Percentiles rank a stretch among this genome's conserved stretches.
These are phyloP conservation scores for Juncus effusus DNA, from an alignment of 176 grass and related monocot genomes.

Conservation along the genomic window DNA sequence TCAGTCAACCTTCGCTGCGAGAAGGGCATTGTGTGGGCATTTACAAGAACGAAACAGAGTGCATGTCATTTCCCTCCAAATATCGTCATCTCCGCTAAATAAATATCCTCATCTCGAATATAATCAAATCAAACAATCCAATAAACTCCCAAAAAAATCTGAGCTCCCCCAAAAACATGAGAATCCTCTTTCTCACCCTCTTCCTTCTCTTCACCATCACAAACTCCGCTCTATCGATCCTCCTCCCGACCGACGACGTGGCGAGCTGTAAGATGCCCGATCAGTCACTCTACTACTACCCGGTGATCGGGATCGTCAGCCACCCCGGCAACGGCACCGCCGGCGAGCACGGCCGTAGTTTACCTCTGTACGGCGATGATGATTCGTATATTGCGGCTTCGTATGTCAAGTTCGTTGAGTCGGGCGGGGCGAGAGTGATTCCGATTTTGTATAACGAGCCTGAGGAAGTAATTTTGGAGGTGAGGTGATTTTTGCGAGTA, in stretches of 20 bases:
- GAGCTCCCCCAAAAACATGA: conserved; percentile 23
- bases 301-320: conserved; percentile 86
- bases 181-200: conserved; percentile 18
- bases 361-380: conserved; percentile 44
- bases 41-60: too few species aligned
- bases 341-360: conserved; percentile 50
- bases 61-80: too few species aligned
- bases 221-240: conserved; percentile 4
- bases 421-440: conserved; percentile 68
- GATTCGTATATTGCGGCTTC: conserved; percentile 50
- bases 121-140: too few species aligned
- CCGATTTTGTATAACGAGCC: conserved; percentile 88
- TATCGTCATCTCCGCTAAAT: too few species aligned
- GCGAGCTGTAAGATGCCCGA: conserved; percentile 37
- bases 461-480: conserved; percentile 59
- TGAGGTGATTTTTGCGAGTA: neutral
- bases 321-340: conserved; percentile 73
- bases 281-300: conserved; percentile 47
- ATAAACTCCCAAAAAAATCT: too few species aligned
- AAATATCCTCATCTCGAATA: too few species aligned
- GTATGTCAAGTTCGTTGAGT: conserved; percentile 86
- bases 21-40: too few species aligned
- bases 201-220: conserved; percentile 8
- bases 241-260: conserved; percentile 26
- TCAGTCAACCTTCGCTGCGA: too few species aligned